Evolutionary conservation across 2,329 filamentous ascomycete genomes (phyloP).

Genomic region (Zymoseptoria tritici): DNA sequence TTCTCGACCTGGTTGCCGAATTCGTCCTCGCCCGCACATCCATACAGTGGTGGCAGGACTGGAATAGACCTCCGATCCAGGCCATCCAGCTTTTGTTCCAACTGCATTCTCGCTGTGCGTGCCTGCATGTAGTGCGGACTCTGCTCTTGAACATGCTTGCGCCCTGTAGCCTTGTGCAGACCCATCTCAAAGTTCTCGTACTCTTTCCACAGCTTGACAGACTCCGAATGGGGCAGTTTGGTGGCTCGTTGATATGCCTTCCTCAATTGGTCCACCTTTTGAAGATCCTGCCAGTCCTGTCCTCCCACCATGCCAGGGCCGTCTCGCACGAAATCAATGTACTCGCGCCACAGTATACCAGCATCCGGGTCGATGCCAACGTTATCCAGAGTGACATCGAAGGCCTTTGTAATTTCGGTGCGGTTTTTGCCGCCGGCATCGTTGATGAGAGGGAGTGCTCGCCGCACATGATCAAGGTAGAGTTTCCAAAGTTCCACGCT

Average conservation of each 20-base stretch:
- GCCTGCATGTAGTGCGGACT: conserved; percentile 95
- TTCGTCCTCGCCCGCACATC: conserved; percentile 80
- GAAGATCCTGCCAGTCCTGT: conserved; percentile 87
- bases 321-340: conserved; percentile 85
- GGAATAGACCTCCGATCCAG: conserved; percentile 73
- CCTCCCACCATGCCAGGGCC: conserved; percentile 75
- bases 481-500: conserved; percentile 85
- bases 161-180: conserved; percentile 85
- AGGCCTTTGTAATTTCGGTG: conserved; percentile 72
- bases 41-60: conserved; percentile 70
- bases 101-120: conserved; percentile 76
- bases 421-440: conserved; percentile 72
- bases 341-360: conserved; percentile 86
- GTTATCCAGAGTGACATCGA: conserved; percentile 84
- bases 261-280: conserved; percentile 91
- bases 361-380: conserved; percentile 89
- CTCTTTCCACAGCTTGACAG: conserved; percentile 88
- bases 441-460: conserved; percentile 76
- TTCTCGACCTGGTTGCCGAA: conserved; percentile 76
- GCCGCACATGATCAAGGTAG: conserved; percentile 91
- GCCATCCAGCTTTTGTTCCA: conserved; percentile 79
- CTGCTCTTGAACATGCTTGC: conserved; percentile 88
- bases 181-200: conserved; percentile 95
- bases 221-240: conserved; percentile 72
- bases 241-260: conserved; percentile 91